These are phyloP conservation scores for Penicillium freii DNA, from an alignment of 2,329 filamentous ascomycete genomes.

Conservation along the genomic window DNA sequence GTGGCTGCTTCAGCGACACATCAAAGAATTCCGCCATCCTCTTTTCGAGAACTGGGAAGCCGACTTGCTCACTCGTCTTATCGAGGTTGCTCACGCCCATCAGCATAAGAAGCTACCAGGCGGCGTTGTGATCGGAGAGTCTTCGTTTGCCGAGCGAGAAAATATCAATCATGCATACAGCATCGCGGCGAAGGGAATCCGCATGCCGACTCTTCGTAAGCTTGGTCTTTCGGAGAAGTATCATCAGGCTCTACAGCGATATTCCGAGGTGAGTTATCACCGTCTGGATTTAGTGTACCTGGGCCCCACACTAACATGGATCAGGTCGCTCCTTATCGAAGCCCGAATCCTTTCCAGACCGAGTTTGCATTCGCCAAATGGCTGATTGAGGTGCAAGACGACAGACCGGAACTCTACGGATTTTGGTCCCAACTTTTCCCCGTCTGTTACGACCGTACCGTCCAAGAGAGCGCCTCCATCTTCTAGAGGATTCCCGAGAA, in stretches of 20 bases:
- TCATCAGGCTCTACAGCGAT: conserved; percentile 29
- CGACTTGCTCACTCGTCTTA: conserved; percentile 36
- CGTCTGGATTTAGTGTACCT: background rate
- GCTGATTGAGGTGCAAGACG: conserved; percentile 28
- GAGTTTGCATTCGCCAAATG: conserved; percentile 34
- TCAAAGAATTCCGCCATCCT: conserved; percentile 28
- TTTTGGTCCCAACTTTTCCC: conserved; percentile 38
- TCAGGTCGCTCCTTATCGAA: conserved; percentile 33
- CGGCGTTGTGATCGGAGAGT: conserved; percentile 21
- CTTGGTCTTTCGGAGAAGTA: conserved; percentile 29
- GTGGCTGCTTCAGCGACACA: conserved; percentile 26
- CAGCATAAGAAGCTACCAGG: conserved; percentile 25
- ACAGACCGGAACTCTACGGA: conserved; percentile 22
- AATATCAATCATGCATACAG: conserved; percentile 26
- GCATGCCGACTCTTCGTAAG: conserved; percentile 20
- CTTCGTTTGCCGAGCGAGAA: conserved; percentile 16
- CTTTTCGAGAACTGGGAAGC: conserved; percentile 36
- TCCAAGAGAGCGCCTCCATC: conserved; percentile 29
- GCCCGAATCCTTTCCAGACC: conserved; percentile 28
- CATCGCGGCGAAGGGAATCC: conserved; percentile 27
- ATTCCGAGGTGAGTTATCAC: conserved; percentile 26
- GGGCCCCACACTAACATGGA: background rate
- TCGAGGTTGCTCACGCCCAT: conserved; percentile 30
- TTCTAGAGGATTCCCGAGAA: conserved; percentile 11
- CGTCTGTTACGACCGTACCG: conserved; percentile 33